A percentile compares a stretch with the other conserved stretches of the same genome.
These are phyloP conservation scores for Pelargonium myrrhifolium DNA, from an alignment of 441 rosid genomes.

Conservation along the genomic window DNA sequence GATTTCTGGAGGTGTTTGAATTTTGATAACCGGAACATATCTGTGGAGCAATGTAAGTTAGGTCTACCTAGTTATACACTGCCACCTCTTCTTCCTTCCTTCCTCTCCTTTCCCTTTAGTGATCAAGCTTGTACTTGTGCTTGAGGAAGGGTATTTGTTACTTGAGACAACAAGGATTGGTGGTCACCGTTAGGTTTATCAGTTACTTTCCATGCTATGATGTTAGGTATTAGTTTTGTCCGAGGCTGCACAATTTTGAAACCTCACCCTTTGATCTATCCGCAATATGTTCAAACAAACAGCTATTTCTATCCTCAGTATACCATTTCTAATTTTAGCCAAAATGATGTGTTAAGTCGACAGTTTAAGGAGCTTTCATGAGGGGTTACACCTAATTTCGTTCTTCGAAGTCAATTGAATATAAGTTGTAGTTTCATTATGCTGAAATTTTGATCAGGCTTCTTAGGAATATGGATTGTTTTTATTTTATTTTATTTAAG, in stretches of 20 bases:
- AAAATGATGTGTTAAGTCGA: background rate
- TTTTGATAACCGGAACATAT: slow-evolving; percentile 70
- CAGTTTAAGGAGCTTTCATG: background rate
- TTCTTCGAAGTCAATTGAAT: background rate
- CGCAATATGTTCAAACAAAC: background rate
- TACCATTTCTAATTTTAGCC: background rate
- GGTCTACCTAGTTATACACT: slow-evolving; percentile 6
- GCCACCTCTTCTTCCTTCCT: background rate
- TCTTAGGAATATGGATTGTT: background rate
- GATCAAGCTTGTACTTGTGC: background rate
- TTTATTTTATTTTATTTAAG: too few species aligned
- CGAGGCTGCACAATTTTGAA: background rate
- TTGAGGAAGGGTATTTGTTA: background rate
- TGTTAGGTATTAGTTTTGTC: background rate
- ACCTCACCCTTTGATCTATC: background rate
- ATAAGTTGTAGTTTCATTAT: background rate
- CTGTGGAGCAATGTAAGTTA: slow-evolving; percentile 79
- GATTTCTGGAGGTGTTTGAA: slow-evolving; percentile 89
- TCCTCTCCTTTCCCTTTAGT: background rate
- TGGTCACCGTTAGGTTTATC: too few species aligned
- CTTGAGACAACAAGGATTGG: background rate
- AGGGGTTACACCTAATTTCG: background rate
- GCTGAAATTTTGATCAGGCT: background rate
- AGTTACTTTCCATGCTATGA: background rate
- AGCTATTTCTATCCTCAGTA: background rate